phyloP scores from a whole-genome alignment of 768 basidiomycete species.

The Tricholoma saponaceum region DNA sequence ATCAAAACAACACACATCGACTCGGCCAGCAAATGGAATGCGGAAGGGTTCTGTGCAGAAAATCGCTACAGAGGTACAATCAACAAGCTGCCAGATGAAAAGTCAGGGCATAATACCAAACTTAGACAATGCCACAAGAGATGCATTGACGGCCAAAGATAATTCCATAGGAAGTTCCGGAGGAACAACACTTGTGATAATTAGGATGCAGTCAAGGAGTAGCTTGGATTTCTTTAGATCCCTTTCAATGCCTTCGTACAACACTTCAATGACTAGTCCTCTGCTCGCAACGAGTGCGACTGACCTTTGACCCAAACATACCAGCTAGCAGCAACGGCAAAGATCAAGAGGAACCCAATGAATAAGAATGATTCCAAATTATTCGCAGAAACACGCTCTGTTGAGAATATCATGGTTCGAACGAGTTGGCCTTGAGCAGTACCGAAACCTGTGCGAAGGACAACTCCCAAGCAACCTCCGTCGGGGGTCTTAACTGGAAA shows the following conservation, averaged over 20 bases:
- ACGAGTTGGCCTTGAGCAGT: slow-evolving; percentile 97
- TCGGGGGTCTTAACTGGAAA: slow-evolving; percentile 72
- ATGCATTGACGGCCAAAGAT: slow-evolving; percentile 92
- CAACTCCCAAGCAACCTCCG: slow-evolving; percentile 87
- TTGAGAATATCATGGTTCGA: slow-evolving; percentile 98
- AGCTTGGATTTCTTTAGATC: slow-evolving; percentile 94
- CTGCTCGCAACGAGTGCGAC: slow-evolving; percentile 12
- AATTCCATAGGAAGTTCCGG: slow-evolving; percentile 99
- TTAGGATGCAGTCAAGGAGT: slow-evolving; percentile 90
- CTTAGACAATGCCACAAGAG: slow-evolving; percentile 89
- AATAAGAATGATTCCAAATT: slow-evolving; percentile 95
- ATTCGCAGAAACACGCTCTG: slow-evolving; percentile 94
- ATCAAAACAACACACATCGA: slow-evolving; percentile 98
- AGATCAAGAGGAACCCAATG: slow-evolving; percentile 96
- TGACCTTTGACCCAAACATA: slow-evolving; percentile 97
- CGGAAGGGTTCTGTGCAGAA: slow-evolving; percentile 99
- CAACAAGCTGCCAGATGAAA: neutral
- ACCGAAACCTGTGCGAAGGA: slow-evolving; percentile 94
- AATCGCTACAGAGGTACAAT: slow-evolving; percentile 58
- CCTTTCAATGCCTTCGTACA: slow-evolving; percentile 72
- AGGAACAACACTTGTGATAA: slow-evolving; percentile 96
- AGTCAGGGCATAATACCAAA: slow-evolving; percentile 54
- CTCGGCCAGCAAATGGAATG: slow-evolving; percentile 91
- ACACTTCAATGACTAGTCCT: neutral
- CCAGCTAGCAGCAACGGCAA: slow-evolving; percentile 96